Base-by-base conservation (phyloP, 306 rosid species). In the Macrotyloma uniflorum region DNA sequence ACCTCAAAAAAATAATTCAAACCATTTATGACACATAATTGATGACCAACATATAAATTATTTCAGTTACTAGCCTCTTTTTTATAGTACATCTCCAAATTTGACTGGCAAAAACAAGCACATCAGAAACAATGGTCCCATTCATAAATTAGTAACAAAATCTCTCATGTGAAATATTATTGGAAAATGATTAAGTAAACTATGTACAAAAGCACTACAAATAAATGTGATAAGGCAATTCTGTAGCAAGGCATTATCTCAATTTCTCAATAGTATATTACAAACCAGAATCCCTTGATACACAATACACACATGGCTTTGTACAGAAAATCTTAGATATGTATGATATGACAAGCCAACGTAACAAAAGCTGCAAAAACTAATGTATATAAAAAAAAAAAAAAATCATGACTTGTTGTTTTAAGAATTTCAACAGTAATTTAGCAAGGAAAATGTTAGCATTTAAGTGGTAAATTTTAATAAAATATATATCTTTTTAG, bases 341-440 rank as follows among this genome's bases (percentile, higher is more conserved):
- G n/a, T n/a, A n/a, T n/a, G 70, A 74, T 35, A 67, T 35, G 76
- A 75, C 66, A 67, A 26, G 62, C 45, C 33, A 76, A 46, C 45
- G n/a, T 42, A 65, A 76, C 45, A 45, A 50, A 42, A 42, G 47
- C 53, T 6, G 8, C 63, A 54, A n/a, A 74, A 74, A 19, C 22
- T 32, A 46, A 65, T 16, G 5, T 35, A 4, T 54, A 55, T 28
- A 22, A 50, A 22, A 6, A n/a, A n/a, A n/a, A n/a, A n/a, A n/a
- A n/a, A 20, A 8, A 2, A 19, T 30, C 22, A 12, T 14, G 47
- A 12, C 47, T 72, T 4, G 64, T 47, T 24, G 12, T 59, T 18
- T 24, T 10, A 58, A 23, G 8, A 66, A 54, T 42, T 20, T 65
- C 24, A 67, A 36, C n/a, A 10, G n/a, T 32, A 66, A 16, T 36